phyloP scores from a whole-genome alignment of 2,329 filamentous ascomycete genomes.

The Aspergillus glaucus region DNA sequence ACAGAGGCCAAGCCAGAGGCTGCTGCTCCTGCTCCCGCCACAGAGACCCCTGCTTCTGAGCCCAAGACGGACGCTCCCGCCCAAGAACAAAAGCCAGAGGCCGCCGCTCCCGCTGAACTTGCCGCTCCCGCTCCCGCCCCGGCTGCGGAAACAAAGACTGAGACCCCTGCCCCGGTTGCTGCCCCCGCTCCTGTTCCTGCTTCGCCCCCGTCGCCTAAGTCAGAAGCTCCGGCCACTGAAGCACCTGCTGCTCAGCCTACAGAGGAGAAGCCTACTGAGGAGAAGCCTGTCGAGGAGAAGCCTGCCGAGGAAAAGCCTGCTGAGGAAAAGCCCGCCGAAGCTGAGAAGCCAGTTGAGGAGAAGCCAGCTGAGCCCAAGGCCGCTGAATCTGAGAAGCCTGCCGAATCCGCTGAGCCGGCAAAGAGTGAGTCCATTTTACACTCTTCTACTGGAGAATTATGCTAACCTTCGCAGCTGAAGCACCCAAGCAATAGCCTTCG shows the following conservation, averaged over 20 bases:
- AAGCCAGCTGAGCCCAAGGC: constrained; percentile 6
- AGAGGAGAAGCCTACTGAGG: background rate
- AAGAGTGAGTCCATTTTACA: constrained; percentile 4
- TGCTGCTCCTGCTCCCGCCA: constrained; percentile 6
- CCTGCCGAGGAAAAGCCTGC: background rate
- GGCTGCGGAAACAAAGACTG: background rate
- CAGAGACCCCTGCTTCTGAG: constrained; percentile 4
- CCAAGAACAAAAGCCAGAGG: background rate
- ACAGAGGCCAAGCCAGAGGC: constrained; percentile 9
- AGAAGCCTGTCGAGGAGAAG: background rate
- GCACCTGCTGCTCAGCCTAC: constrained; percentile 2
- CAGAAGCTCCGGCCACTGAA: background rate
- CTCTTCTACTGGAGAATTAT: background rate
- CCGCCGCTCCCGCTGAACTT: constrained; percentile 4
- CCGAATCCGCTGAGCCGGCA: constrained; percentile 6
- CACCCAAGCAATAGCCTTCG: constrained; percentile 1
- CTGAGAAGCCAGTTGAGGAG: constrained; percentile 1
- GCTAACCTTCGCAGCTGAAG: constrained; percentile 6
- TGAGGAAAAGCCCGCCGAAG: background rate
- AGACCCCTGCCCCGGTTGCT: background rate
- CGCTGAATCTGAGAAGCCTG: background rate
- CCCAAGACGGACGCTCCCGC: constrained; percentile 6
- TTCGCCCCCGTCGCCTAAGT: constrained; percentile 1
- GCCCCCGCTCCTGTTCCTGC: background rate
- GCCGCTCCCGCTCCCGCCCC: constrained; percentile 2